These are phyloP conservation scores for Zizania latifolia DNA, from an alignment of 176 grass and related monocot genomes.

Conservation along the genomic window DNA sequence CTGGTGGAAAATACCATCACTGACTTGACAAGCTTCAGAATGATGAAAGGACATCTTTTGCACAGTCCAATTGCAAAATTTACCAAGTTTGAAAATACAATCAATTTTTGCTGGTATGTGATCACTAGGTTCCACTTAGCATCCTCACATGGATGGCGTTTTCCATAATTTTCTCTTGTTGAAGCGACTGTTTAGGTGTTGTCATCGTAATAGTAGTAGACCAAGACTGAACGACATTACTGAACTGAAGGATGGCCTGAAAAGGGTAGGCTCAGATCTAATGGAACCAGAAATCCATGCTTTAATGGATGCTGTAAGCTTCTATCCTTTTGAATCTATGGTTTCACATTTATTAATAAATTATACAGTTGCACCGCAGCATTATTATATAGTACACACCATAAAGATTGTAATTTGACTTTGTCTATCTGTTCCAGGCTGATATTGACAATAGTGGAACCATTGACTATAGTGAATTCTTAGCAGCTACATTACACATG, in stretches of 20 bases:
- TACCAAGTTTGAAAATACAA: background rate
- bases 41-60: background rate
- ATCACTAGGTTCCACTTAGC: no score
- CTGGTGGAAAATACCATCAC: background rate
- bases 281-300: constrained; percentile 93
- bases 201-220: background rate
- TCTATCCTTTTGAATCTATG: background rate
- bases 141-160: no score
- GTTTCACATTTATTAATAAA: background rate
- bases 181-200: background rate
- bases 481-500: constrained; percentile 88
- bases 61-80: background rate
- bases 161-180: background rate
- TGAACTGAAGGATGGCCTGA: constrained; percentile 73
- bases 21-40: background rate
- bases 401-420: constrained; percentile 23
- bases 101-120: no score
- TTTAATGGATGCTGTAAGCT: constrained; percentile 85
- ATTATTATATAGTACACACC: background rate
- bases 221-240: background rate
- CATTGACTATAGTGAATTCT: constrained; percentile 90
- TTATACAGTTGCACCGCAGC: background rate
- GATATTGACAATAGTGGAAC: constrained; percentile 64
- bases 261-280: constrained; percentile 85
- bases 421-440: constrained; percentile 33